These are phyloP conservation scores for Maudiozyma barnettii DNA, from an alignment of 805 yeast species.

Conservation along the genomic window DNA sequence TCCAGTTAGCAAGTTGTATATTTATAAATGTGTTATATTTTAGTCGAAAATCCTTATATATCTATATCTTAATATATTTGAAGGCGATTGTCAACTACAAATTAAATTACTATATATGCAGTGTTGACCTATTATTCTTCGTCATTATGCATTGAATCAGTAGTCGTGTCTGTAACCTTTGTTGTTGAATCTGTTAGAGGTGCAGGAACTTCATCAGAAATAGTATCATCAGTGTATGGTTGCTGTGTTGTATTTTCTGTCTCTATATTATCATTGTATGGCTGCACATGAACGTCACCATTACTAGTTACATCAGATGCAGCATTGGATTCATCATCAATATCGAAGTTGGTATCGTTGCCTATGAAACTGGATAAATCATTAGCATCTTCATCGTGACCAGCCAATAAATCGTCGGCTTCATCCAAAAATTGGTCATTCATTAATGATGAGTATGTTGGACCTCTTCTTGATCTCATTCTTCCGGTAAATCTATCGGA, in stretches of 20 bases:
- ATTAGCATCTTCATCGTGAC: slow-evolving; percentile 41
- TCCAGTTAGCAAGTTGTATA: too few relatives aligned
- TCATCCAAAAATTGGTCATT: slow-evolving; percentile 30
- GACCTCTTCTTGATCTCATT: slow-evolving; percentile 23
- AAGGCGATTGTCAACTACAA: background rate
- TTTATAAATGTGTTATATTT: background rate
- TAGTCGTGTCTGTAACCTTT: background rate
- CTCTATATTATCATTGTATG: slow-evolving; percentile 1
- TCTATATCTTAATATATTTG: background rate
- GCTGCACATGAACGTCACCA: background rate
- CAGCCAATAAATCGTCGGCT: slow-evolving; percentile 28
- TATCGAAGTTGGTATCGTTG: slow-evolving; percentile 28
- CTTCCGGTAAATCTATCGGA: slow-evolving; percentile 17
- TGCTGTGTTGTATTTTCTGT: background rate
- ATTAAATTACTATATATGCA: background rate
- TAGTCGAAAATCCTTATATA: background rate
- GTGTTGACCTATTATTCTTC: background rate
- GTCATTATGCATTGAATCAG: background rate
- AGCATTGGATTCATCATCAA: slow-evolving; percentile 21
- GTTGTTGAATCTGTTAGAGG: background rate
- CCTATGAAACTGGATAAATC: slow-evolving; percentile 37
- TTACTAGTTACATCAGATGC: background rate
- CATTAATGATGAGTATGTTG: slow-evolving; percentile 26
- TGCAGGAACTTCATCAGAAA: slow-evolving; percentile 2
- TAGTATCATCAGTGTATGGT: slow-evolving; percentile 3